phyloP scores from a whole-genome alignment of 805 yeast genomes.

The Nakazawaea siamensis region DNA sequence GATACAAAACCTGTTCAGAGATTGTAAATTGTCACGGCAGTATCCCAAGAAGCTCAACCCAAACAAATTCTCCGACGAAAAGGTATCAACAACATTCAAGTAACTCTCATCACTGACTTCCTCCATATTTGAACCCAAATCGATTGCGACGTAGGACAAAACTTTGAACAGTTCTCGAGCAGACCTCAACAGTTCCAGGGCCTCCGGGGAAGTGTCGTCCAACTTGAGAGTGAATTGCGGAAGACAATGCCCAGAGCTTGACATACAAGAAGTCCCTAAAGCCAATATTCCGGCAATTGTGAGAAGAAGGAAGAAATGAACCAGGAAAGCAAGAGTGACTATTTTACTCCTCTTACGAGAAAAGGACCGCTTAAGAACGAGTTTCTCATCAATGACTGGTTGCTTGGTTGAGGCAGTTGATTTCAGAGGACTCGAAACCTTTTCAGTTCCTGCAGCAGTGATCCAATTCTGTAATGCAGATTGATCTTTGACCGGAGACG shows the following conservation, averaged over 20 bases:
- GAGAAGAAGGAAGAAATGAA: no score
- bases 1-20: slow-evolving; percentile 21
- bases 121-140: slow-evolving; percentile 24
- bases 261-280: not conserved
- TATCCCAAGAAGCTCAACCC: slow-evolving; percentile 39
- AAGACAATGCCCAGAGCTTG: slow-evolving; percentile 19
- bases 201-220: slow-evolving; percentile 26
- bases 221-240: slow-evolving; percentile 37
- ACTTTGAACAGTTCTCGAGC: slow-evolving; percentile 35
- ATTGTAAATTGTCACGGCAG: slow-evolving; percentile 29
- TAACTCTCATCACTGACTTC: slow-evolving; percentile 15
- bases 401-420: no score
- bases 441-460: no score
- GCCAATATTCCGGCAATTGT: no score
- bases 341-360: no score
- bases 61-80: slow-evolving; percentile 32
- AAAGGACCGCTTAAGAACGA: no score
- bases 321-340: no score
- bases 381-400: no score
- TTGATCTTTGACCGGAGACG: no score
- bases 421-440: no score
- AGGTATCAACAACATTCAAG: slow-evolving; percentile 32
- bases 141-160: slow-evolving; percentile 36
- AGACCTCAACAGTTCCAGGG: slow-evolving; percentile 23
- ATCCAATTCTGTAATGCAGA: no score